These are phyloP conservation scores for Cydonia oblonga DNA, from an alignment of 331 rosid species.

Conservation along the genomic window DNA sequence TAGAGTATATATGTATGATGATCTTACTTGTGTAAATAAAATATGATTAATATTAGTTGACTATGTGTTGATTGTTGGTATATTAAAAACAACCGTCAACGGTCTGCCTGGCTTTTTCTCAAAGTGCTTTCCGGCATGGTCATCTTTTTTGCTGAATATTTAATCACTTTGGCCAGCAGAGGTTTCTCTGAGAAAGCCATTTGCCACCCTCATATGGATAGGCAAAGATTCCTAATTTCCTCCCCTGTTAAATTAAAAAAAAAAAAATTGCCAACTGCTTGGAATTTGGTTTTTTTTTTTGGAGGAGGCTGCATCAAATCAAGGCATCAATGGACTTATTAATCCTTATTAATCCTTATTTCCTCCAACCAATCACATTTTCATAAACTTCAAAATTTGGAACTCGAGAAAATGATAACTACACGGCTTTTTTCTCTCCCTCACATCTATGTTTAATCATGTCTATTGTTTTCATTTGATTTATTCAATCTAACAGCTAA, in stretches of 20 bases:
- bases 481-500: no score
- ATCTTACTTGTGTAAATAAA: neutral
- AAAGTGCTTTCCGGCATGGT: constrained; percentile 4
- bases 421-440: neutral
- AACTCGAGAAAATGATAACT: neutral
- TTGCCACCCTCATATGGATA: constrained; percentile 34
- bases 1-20: fast-evolving
- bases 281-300: neutral
- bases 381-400: neutral
- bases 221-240: no score
- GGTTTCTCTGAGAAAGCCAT: constrained; percentile 39
- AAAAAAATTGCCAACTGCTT: neutral
- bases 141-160: constrained; percentile 6
- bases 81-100: no score
- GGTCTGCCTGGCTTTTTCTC: neutral
- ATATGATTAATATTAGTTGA: neutral
- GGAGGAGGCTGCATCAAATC: neutral
- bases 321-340: neutral
- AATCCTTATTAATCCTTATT: neutral
- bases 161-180: constrained; percentile 52
- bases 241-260: no score
- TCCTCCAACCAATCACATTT: neutral
- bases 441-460: no score
- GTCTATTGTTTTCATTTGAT: neutral
- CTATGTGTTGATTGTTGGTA: no score